Evolutionary conservation across 805 yeast species (phyloP), one percentile per base, ranked within the genome.

Genomic region (Starmerella powellii): DNA sequence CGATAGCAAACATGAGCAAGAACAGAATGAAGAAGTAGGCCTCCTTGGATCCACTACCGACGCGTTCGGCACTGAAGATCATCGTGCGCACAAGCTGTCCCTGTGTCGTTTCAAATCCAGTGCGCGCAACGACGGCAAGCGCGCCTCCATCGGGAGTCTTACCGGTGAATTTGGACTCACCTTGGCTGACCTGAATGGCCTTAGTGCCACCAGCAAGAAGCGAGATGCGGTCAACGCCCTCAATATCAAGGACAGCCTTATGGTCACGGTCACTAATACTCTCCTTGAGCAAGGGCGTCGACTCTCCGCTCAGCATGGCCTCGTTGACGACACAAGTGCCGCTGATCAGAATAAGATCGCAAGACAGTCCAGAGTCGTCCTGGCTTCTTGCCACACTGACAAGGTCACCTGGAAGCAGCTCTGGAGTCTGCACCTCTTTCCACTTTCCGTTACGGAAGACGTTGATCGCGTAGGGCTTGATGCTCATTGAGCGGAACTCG

Each of bases 281-380:
- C 63, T 91, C 98, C 59, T 91, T 91, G 58, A 91, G 74, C 53
- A 91, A 68, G 6, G 98, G 98, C 34, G 98, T 91, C 5, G 96
- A 86, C 66, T 91, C 98, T 61, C 98, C 98, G 4, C 95, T 84
- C 43, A 91, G 76, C 98, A 91, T 91, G 19, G 98, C 98, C 70
- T 91, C 98, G 59, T 91, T 91, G 35, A 91, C 94, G 58, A 91
- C 91, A 51, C 94, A 91, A 16, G 94, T 72, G 40, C 98, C 98
- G 55, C 80, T 87, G 39, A 84, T 62, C 35, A 91, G 68, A 29
- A 91, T 63, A 63, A 91, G 64, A 63, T 91, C 98, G 67, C 98
- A 91, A 15, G 98, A 96, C 41, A 91, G 66, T 1, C 97, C 95
- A 49, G 80, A 73, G 42, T 85, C 97, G 38, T 88, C 98, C 41